These are phyloP conservation scores for Saprolegnia diclina DNA, from an alignment of 352 stramenopile genomes.

Conservation along the genomic window DNA sequence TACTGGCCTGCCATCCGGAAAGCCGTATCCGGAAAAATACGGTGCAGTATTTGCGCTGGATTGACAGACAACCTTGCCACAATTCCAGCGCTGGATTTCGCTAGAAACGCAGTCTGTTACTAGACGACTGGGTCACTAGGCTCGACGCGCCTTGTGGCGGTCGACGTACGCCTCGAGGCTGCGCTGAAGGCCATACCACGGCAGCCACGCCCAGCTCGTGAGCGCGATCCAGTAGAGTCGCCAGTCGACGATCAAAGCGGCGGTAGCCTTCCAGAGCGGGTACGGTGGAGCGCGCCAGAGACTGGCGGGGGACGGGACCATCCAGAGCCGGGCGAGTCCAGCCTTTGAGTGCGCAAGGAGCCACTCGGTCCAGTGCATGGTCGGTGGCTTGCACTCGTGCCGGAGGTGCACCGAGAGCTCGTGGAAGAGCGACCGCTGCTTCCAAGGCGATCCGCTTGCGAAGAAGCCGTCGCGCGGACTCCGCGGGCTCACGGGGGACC, in stretches of 20 bases:
- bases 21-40: too few relatives aligned
- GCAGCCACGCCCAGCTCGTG: neutral
- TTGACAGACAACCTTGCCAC: too few relatives aligned
- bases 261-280: neutral
- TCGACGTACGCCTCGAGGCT: neutral
- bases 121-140: too few relatives aligned
- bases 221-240: neutral
- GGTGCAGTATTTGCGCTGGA: neutral
- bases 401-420: neutral
- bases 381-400: neutral
- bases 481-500: neutral
- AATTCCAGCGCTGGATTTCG: too few relatives aligned
- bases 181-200: neutral
- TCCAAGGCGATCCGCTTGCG: neutral
- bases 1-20: neutral
- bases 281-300: neutral
- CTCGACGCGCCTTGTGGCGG: too few relatives aligned
- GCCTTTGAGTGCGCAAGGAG: neutral
- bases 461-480: neutral
- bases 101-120: too few relatives aligned
- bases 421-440: constrained; percentile 9
- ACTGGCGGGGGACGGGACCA: neutral
- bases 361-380: neutral
- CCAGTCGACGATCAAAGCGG: neutral
- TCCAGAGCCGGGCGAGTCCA: neutral